Base-by-base conservation (phyloP, 495 filamentous ascomycete genomes). In the Aspergillus coremiiformis region DNA sequence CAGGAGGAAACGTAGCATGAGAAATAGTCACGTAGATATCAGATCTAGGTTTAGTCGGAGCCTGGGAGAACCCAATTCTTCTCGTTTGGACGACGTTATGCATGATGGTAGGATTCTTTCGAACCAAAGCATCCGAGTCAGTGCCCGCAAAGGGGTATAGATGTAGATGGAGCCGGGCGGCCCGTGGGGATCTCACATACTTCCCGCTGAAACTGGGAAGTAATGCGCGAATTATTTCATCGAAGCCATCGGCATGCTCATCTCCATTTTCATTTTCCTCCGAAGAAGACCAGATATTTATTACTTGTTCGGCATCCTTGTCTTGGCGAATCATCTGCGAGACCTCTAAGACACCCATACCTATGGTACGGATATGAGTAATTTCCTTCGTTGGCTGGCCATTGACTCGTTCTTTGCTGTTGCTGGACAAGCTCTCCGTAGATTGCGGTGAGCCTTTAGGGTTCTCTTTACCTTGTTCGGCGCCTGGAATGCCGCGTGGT, bases 11-110 rank as follows among this genome's bases (percentile, higher is more conserved):
- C 12, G 79, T 75, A 0, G 89, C 84, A 56, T 89, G 83, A 32
- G 80, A 79, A 45, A 99, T 65, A 0, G 89, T 95, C 20, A 99
- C 64, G 63, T 97, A 99, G 43, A 99, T 96, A 62, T 99, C 93
- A 11, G 88, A 95, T 55, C 93, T 73, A 8, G 89, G 78, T 59
- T 87, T 87, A 0, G 86, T 88, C 1, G 93, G 93, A 7, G 90
- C 91, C 17, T 90, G 90, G 2, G 93, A 85, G 68, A 99, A 99
- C n/a, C 90, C 92, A 59, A 96, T 90, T 65, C 92, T 90, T 55
- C 77, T 80, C 5, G 90, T 92, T 57, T 84, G 84, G 53, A 77
- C 77, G 51, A 96, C 79, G 37, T 84, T 82, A 48, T 94, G 87
- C 30, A 97, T 80, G 5, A 94, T 71, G 0, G 93, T 97, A 8